A percentile compares a stretch with the other conserved stretches of the same genome.
phyloP scores from a whole-genome alignment of 176 grass and related monocot species.

The Eragrostis curvula region DNA sequence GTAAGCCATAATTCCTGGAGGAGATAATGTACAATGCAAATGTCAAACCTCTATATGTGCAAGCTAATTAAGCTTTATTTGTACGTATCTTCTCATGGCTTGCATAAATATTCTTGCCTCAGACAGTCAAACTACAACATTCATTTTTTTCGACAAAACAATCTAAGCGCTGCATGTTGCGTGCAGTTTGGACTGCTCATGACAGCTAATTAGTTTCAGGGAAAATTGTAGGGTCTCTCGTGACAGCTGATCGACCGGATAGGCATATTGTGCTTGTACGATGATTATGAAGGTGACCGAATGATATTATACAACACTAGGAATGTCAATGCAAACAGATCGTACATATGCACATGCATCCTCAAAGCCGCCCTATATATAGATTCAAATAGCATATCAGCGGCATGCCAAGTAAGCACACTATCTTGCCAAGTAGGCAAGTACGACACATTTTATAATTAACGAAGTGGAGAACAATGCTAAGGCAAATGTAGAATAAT shows the following conservation, averaged over 20 bases:
- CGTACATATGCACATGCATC: neutral
- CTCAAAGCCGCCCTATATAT: too few species aligned
- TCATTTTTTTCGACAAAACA: neutral
- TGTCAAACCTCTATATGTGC: neutral
- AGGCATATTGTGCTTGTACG: neutral
- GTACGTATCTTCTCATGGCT: neutral
- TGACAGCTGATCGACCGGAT: neutral
- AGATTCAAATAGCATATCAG: neutral
- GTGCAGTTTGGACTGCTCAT: slow-evolving; percentile 20
- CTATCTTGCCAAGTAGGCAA: neutral
- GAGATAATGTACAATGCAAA: neutral
- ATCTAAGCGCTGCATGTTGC: neutral
- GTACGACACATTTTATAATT: neutral
- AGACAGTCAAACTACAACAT: neutral
- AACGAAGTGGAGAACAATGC: neutral
- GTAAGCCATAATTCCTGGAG: neutral
- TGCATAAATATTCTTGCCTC: neutral
- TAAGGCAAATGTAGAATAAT: neutral
- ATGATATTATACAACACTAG: neutral
- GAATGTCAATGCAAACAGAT: too few species aligned
- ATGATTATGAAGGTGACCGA: neutral
- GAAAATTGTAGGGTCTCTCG: neutral
- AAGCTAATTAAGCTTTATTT: slow-evolving; percentile 1
- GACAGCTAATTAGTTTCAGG: neutral
- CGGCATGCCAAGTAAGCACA: neutral